Conservation (phyloP, 139 green algal species). For the Chlorella sp. region DNA sequence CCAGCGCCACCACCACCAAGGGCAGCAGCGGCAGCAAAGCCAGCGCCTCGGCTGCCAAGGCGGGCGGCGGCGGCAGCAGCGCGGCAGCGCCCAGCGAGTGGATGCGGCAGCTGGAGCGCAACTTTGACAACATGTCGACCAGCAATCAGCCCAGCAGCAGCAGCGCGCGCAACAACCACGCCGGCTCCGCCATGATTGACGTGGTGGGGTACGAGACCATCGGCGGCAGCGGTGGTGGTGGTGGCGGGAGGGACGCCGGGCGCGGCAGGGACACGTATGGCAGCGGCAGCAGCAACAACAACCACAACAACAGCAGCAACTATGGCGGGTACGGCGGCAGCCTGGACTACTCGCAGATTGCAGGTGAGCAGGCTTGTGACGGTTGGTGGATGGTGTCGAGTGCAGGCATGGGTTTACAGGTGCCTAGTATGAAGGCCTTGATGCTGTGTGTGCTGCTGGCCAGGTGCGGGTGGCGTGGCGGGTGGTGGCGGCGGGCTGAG, state of each 20-base stretch:
- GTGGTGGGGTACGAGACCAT: slow-evolving; percentile 52
- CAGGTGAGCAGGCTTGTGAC: neutral
- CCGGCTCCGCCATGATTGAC: slow-evolving; percentile 53
- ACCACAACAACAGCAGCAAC: too few species aligned
- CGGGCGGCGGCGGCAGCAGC: neutral
- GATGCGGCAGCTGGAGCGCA: slow-evolving; percentile 25
- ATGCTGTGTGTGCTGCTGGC: too few species aligned
- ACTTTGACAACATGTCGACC: slow-evolving; percentile 16
- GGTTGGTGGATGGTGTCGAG: neutral
- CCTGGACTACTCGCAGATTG: slow-evolving; percentile 5
- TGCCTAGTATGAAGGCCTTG: too few species aligned
- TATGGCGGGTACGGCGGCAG: neutral
- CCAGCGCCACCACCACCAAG: neutral
- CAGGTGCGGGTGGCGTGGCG: neutral
- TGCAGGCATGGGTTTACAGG: too few species aligned
- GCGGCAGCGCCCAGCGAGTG: slow-evolving; percentile 7
- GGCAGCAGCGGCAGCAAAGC: neutral
- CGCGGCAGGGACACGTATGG: neutral
- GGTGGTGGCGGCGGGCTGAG: slow-evolving; percentile 1
- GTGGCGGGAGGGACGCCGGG: neutral
- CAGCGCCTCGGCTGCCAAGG: slow-evolving; percentile 9
- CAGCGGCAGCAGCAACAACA: slow-evolving; percentile 2
- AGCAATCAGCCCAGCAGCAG: slow-evolving; percentile 1
- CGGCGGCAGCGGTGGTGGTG: slow-evolving; percentile 7
- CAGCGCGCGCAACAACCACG: slow-evolving; percentile 6